These are phyloP conservation scores for Solanum clarkiae DNA, from an alignment of 257 asterid species.

Conservation along the genomic window DNA sequence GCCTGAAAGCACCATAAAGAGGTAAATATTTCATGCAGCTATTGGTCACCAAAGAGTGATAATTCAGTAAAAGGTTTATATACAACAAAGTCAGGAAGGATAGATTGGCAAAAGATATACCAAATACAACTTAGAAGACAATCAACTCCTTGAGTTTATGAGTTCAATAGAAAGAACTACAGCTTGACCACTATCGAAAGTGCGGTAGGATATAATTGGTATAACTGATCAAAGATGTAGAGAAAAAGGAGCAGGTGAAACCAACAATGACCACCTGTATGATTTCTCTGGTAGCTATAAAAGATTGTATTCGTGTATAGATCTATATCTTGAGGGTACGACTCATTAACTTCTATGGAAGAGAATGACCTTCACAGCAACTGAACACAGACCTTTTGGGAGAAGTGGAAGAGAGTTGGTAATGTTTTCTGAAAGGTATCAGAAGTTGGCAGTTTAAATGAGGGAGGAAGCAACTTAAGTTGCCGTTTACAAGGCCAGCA, in stretches of 20 bases:
- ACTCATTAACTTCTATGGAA: not conserved
- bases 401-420: not conserved
- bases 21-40: not conserved
- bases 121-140: not conserved
- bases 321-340: not conserved
- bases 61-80: not conserved
- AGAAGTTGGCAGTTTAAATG: not conserved
- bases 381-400: not conserved
- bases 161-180: not conserved
- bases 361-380: not conserved
- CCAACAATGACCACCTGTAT: not conserved
- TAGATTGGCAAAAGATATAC: not conserved
- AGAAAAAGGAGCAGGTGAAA: not conserved
- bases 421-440: not conserved
- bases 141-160: not conserved
- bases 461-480: not conserved
- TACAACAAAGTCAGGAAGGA: not conserved
- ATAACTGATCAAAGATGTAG: not conserved
- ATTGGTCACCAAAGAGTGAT: not conserved
- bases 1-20: slow-evolving; percentile 32
- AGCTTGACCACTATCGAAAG: not conserved
- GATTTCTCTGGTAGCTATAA: not conserved
- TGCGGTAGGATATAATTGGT: not conserved
- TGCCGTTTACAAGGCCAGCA: not conserved
- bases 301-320: not conserved